These are phyloP conservation scores for Apiosordaria backusii DNA, from an alignment of 495 filamentous ascomycete species.

Conservation along the genomic window DNA sequence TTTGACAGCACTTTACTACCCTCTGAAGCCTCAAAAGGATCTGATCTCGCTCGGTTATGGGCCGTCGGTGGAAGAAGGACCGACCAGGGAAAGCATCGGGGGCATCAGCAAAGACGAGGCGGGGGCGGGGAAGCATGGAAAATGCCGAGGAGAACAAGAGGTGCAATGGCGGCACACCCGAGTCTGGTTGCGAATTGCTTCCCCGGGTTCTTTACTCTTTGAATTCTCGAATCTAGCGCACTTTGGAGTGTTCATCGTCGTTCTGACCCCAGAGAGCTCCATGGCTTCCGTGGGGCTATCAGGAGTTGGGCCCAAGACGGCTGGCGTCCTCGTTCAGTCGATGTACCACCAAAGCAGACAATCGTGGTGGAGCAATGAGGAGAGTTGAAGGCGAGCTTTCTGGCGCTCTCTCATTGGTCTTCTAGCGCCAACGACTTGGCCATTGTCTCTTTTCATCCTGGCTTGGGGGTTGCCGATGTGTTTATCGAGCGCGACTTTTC, in stretches of 20 bases:
- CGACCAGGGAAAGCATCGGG: neutral
- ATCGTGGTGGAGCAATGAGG: slow-evolving; percentile 19
- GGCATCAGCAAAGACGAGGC: slow-evolving; percentile 10
- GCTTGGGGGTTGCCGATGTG: slow-evolving; percentile 11
- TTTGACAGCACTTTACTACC: slow-evolving; percentile 1
- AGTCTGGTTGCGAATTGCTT: slow-evolving; percentile 7
- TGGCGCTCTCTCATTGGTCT: slow-evolving; percentile 22
- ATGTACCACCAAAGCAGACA: neutral
- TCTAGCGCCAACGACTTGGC: neutral
- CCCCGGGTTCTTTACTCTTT: neutral
- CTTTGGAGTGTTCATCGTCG: no score
- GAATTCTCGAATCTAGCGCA: no score
- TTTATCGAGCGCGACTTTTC: slow-evolving; percentile 20
- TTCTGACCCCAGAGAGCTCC: no score
- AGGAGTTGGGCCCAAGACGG: neutral
- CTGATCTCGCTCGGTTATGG: slow-evolving; percentile 1
- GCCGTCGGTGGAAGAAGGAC: neutral
- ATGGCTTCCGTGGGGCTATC: neutral
- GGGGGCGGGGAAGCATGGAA: slow-evolving; percentile 16
- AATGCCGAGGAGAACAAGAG: slow-evolving; percentile 14
- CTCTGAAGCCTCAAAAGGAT: neutral
- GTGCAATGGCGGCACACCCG: slow-evolving; percentile 16
- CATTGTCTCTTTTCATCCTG: neutral
- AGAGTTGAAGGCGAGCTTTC: slow-evolving; percentile 11
- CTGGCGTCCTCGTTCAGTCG: neutral